phyloP scores from a whole-genome alignment of 352 stramenopile species.

The Pythium sukuiense region DNA sequence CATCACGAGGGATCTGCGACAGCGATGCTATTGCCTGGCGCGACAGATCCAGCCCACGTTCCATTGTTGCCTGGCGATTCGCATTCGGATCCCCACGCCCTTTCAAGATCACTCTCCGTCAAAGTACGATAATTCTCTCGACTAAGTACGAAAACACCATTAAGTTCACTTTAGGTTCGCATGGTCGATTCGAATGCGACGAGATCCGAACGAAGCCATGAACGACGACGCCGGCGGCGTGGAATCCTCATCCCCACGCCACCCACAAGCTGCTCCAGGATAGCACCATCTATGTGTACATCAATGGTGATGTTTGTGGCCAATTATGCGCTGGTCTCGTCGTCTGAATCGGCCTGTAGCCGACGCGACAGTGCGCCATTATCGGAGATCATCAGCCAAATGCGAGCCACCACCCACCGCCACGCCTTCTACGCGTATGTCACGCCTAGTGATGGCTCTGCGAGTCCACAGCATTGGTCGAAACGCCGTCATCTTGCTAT shows the following conservation, averaged over 20 bases:
- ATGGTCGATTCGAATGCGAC: too few relatives aligned
- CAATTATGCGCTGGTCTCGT: not conserved
- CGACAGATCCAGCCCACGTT: slow-evolving; percentile 47
- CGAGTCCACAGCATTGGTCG: not conserved
- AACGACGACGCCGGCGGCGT: not conserved
- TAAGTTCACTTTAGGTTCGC: not conserved
- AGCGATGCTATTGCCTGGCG: slow-evolving; percentile 48
- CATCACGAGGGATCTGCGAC: slow-evolving; percentile 47
- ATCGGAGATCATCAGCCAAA: not conserved
- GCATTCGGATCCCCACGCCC: not conserved
- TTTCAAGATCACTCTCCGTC: slow-evolving; percentile 27
- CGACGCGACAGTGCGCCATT: not conserved
- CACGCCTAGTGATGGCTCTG: not conserved
- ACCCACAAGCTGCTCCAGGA: not conserved
- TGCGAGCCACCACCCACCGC: not conserved
- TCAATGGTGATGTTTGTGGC: not conserved
- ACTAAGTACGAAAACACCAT: not conserved
- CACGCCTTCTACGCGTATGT: not conserved
- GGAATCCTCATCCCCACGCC: not conserved
- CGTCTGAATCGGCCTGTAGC: not conserved
- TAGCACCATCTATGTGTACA: not conserved
- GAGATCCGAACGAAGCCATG: too few relatives aligned
- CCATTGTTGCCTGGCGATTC: slow-evolving; percentile 18
- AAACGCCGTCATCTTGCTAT: not conserved
- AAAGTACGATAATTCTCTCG: too few relatives aligned